These are phyloP conservation scores for Heimioporus sp. DNA, from an alignment of 768 basidiomycete genomes.

Conservation along the genomic window DNA sequence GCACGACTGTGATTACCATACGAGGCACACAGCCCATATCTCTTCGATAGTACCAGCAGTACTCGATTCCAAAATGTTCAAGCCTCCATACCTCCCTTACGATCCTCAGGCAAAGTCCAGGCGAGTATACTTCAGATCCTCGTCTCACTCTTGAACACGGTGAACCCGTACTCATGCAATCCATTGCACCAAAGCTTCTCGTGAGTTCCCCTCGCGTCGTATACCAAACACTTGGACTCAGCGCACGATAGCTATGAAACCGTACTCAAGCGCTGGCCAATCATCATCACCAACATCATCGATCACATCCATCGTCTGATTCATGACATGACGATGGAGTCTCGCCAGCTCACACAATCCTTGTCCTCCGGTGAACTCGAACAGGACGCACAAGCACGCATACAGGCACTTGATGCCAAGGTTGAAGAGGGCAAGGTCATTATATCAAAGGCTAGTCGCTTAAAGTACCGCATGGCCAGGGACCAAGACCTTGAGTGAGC, in stretches of 20 bases:
- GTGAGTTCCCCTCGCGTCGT: slow-evolving; percentile 34
- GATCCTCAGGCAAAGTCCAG: slow-evolving; percentile 69
- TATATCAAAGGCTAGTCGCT: slow-evolving; percentile 66
- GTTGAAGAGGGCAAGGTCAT: slow-evolving; percentile 76
- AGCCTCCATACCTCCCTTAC: slow-evolving; percentile 63
- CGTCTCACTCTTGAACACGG: background rate
- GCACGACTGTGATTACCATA: background rate
- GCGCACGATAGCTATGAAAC: slow-evolving; percentile 62
- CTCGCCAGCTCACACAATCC: slow-evolving; percentile 19
- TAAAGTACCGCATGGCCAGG: slow-evolving; percentile 89
- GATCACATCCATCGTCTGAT: slow-evolving; percentile 71
- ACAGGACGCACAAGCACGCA: slow-evolving; percentile 11
- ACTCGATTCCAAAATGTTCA: slow-evolving; percentile 32
- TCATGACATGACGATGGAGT: slow-evolving; percentile 53
- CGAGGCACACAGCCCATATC: too few relatives aligned
- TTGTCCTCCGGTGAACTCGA: background rate
- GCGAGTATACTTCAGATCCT: slow-evolving; percentile 35
- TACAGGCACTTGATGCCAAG: slow-evolving; percentile 37
- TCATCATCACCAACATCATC: slow-evolving; percentile 79
- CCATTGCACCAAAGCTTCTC: slow-evolving; percentile 51
- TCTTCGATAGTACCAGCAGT: too few relatives aligned
- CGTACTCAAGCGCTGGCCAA: slow-evolving; percentile 75
- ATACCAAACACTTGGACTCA: slow-evolving; percentile 1
- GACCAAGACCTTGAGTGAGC: slow-evolving; percentile 67
- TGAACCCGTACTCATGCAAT: background rate